phyloP scores from a whole-genome alignment of 495 filamentous ascomycete species.

The Talaromyces adpressus region DNA sequence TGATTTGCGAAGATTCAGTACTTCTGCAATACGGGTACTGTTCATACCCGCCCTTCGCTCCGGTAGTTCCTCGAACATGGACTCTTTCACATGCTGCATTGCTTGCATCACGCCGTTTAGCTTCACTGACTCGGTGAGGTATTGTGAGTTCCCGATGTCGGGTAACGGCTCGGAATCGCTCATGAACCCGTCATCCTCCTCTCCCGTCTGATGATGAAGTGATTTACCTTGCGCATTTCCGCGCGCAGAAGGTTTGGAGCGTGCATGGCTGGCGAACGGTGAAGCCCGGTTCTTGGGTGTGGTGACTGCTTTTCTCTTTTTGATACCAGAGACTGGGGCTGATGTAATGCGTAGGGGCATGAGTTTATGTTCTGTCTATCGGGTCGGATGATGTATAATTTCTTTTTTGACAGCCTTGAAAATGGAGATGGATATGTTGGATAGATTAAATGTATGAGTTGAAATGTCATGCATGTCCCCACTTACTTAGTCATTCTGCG shows the following conservation, averaged over 20 bases:
- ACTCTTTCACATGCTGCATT: slow-evolving; percentile 50
- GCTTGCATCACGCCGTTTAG: slow-evolving; percentile 59
- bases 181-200: slow-evolving; percentile 33
- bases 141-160: slow-evolving; percentile 30
- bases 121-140: slow-evolving; percentile 39
- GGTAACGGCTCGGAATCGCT: slow-evolving; percentile 38
- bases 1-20: slow-evolving; percentile 57
- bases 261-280: slow-evolving; percentile 46
- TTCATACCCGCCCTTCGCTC: slow-evolving; percentile 61
- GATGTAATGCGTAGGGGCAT: slow-evolving; percentile 43
- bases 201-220: not conserved
- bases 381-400: not conserved
- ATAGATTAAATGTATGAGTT: not conserved
- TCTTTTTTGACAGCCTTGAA: not conserved
- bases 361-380: slow-evolving; percentile 9
- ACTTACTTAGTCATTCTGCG: not conserved
- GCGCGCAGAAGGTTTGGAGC: slow-evolving; percentile 46
- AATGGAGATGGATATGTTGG: not conserved
- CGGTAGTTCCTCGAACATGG: slow-evolving; percentile 67
- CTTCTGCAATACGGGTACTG: slow-evolving; percentile 61
- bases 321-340: slow-evolving; percentile 36
- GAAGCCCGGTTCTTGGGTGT: slow-evolving; percentile 25
- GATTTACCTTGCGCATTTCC: slow-evolving; percentile 10
- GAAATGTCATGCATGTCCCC: not conserved
- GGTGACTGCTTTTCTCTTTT: slow-evolving; percentile 25